Evolutionary conservation across 148 eudicot genomes (phyloP), one percentile per base, ranked within the genome.

Genomic region (Chenopodium quinoa): DNA sequence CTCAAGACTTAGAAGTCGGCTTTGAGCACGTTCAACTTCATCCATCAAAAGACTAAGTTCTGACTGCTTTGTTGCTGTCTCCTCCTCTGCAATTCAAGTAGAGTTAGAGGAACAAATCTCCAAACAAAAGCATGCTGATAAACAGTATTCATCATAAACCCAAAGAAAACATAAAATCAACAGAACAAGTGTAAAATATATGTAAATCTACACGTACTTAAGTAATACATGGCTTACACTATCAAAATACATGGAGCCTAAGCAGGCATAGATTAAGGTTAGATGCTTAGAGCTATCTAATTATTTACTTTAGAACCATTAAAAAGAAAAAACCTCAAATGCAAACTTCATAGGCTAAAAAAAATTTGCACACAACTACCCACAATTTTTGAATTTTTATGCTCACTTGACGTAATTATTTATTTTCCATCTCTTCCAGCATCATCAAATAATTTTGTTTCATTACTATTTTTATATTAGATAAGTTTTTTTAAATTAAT

Each of bases 21-120:
- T 88, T 86, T 96, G 99, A 88, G 99, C 99, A 81, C 97, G 91
- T 82, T 96, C 99, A 84, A 96, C 99, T 90, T 96, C 99, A 88
- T 96, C 98, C 99, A 96, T 88, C 75, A 96, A 83, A 77, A 96
- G 97, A 89, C 86, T 91, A 78, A 96, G 90, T 87, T 96, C 99
- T 20, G 99, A 90, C 62, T 96, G 99, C 81, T 94, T 96, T 80
- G 91, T 89, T 75, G 99, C 99, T 86, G 89, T 90, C 58, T 96
- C 95, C 84, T 96, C 99, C 84, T 96, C 98, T 94, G 92, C 56
- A 81, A 82, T 76, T 66, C 46, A 82, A 46, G 82, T 54, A 75
- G 22, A n/a, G 48, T 9, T 76, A 78, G 58, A 87, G 76, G 50
- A 29, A 78, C 32, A 72, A 4, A 78, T 25, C 70, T 64, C 64